These are phyloP conservation scores for Friedmanniomyces simplex DNA, from an alignment of 495 filamentous ascomycete species.

Conservation along the genomic window DNA sequence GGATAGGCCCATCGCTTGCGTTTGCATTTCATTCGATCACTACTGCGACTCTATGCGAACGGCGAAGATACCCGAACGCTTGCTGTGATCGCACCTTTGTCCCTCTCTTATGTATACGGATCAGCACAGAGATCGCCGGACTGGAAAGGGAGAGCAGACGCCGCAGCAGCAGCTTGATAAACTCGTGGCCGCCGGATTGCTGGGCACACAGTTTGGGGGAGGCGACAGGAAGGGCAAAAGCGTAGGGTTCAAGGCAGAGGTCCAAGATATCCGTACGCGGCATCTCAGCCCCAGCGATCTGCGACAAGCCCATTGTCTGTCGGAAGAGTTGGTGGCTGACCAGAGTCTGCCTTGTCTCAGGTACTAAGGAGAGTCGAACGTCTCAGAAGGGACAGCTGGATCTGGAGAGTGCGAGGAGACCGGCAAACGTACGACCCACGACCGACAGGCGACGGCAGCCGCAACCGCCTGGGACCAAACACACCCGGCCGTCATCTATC, in stretches of 20 bases:
- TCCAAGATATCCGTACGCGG: neutral
- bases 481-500: conserved; percentile 12
- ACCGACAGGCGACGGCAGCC: neutral
- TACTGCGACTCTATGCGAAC: neutral
- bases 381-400: neutral
- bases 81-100: neutral
- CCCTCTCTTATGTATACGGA: conserved; percentile 2
- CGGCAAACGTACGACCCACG: neutral
- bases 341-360: conserved; percentile 4
- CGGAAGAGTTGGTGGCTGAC: neutral
- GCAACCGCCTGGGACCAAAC: neutral
- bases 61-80: neutral
- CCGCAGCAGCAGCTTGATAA: conserved; percentile 3
- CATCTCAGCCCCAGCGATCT: neutral
- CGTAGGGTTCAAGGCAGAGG: neutral
- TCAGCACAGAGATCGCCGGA: neutral
- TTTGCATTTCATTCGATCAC: neutral
- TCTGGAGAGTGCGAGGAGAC: neutral
- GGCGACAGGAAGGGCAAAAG: neutral
- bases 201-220: neutral
- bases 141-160: neutral
- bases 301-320: neutral
- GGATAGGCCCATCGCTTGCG: too few relatives aligned
- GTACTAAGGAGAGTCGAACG: neutral
- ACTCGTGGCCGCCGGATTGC: conserved; percentile 5